Conservation (phyloP, 441 rosid genomes). For the Populus hybrid region DNA sequence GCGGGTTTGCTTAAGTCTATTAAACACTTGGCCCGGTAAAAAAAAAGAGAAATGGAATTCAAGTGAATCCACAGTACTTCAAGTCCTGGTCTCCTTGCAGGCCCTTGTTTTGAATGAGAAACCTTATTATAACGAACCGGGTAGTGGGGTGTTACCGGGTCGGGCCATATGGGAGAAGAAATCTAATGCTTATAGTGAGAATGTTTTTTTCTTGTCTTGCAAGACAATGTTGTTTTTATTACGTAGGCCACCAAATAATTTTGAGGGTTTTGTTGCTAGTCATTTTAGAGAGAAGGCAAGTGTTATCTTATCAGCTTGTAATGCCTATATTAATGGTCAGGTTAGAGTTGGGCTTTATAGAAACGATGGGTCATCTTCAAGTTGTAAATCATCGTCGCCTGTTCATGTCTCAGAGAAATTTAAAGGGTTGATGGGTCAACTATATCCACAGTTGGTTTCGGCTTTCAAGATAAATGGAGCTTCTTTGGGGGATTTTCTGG, state of each 20-base stretch:
- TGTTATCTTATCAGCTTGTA: conserved; percentile 34
- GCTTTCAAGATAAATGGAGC: conserved; percentile 33
- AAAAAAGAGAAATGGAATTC: conserved; percentile 50
- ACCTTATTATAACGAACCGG: conserved; percentile 54
- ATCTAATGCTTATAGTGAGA: conserved; percentile 36
- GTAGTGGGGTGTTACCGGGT: conserved; percentile 16
- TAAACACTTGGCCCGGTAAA: conserved; percentile 52
- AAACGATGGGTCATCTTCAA: neutral
- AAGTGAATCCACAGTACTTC: conserved; percentile 37
- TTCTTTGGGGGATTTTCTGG: conserved; percentile 23
- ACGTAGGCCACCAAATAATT: conserved; percentile 39
- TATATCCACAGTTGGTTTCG: conserved; percentile 27
- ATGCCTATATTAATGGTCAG: conserved; percentile 27
- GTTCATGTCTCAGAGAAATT: conserved; percentile 28
- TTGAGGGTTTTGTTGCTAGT: conserved; percentile 31
- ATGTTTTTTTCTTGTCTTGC: conserved; percentile 35
- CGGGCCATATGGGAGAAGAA: conserved; percentile 20
- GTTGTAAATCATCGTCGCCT: neutral
- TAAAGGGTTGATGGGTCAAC: conserved; percentile 21
- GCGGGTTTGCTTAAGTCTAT: conserved; percentile 48
- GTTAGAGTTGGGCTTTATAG: conserved; percentile 35
- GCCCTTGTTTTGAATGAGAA: conserved; percentile 55
- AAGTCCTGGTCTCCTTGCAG: conserved; percentile 52
- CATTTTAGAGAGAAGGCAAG: conserved; percentile 37
- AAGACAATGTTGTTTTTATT: conserved; percentile 29